Percentiles rank a stretch among this genome's conserved stretches.
phyloP scores from a whole-genome alignment of 73 alveolate genomes.

The Paramecium caudatum region DNA sequence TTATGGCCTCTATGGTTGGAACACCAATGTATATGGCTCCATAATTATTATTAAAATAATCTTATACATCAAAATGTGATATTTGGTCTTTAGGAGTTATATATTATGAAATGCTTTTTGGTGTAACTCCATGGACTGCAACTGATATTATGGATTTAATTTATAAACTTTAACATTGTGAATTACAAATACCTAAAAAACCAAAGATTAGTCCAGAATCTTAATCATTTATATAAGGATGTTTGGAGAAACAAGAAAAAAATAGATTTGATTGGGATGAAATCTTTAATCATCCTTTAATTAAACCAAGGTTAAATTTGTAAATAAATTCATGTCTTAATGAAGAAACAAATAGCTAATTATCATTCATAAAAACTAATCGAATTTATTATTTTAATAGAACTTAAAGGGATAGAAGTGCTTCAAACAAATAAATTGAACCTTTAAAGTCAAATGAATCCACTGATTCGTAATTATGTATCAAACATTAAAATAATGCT shows the following conservation, averaged over 20 bases:
- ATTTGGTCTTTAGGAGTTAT: slow-evolving; percentile 74
- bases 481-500: background rate
- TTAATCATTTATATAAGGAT: background rate
- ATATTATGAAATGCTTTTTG: slow-evolving; percentile 18
- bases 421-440: background rate
- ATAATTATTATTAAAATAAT: slow-evolving; percentile 41
- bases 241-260: slow-evolving; percentile 26
- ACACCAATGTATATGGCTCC: slow-evolving; percentile 76
- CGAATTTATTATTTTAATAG: slow-evolving; percentile 6
- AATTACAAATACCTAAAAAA: background rate
- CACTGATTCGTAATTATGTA: background rate
- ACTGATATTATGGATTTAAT: background rate
- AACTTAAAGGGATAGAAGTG: background rate
- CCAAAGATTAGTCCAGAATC: slow-evolving; percentile 19
- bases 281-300: background rate
- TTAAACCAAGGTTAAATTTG: background rate
- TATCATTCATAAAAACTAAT: background rate
- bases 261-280: slow-evolving; percentile 18
- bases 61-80: slow-evolving; percentile 65
- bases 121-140: background rate
- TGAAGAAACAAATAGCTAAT: background rate
- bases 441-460: background rate
- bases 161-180: background rate
- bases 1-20: slow-evolving; percentile 52
- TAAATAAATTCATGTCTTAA: background rate